Evolutionary conservation across 2,329 filamentous ascomycete species (phyloP).

Genomic region (Penicillium sp.): DNA sequence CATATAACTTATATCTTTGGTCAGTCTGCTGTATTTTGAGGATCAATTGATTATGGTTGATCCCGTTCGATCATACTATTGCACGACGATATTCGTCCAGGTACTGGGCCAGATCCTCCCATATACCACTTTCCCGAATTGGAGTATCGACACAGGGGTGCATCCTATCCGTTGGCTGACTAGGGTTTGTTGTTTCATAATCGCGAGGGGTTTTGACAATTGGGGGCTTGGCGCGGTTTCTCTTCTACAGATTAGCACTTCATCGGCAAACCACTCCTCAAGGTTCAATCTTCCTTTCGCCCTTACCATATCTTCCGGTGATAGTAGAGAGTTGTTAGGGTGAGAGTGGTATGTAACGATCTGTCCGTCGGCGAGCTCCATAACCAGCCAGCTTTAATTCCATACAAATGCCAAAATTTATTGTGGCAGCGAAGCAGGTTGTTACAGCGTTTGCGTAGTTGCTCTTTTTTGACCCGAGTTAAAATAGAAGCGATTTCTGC

Average conservation of each 20-base stretch:
- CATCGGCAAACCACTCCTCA: not conserved
- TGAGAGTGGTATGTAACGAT: conserved; percentile 11
- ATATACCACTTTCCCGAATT: not conserved
- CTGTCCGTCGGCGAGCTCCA: conserved; percentile 8
- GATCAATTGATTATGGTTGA: not conserved
- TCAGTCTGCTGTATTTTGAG: not conserved
- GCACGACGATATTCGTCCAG: not conserved
- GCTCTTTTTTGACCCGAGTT: conserved; percentile 12
- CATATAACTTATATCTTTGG: not conserved
- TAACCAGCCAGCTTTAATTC: conserved; percentile 11
- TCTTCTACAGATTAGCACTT: not conserved
- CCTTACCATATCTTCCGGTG: not conserved
- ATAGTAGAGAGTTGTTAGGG: not conserved
- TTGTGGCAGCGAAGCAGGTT: conserved; percentile 14
- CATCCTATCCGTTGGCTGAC: not conserved
- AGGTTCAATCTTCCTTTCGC: not conserved
- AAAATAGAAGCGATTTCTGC: conserved; percentile 4
- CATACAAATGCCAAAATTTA: conserved; percentile 13
- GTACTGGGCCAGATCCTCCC: not conserved
- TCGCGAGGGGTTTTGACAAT: not conserved
- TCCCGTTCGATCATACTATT: not conserved
- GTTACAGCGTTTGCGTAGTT: conserved; percentile 12
- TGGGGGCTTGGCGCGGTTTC: not conserved
- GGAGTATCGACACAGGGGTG: not conserved
- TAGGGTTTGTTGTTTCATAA: not conserved